Conservation (phyloP, 148 eudicot species). For the Camellia granthamiana region DNA sequence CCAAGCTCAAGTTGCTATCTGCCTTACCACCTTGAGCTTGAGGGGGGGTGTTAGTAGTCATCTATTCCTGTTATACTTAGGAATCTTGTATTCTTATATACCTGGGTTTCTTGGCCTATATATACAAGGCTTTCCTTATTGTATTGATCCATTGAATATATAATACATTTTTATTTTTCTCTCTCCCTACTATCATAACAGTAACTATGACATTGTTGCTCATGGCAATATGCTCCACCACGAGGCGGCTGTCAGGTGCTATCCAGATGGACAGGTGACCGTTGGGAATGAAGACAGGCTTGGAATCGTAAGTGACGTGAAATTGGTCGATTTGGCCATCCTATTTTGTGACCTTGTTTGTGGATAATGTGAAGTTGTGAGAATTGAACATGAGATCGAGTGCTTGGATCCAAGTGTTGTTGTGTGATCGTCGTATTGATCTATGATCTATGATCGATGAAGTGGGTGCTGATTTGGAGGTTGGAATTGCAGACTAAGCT, state of each 20-base stretch:
- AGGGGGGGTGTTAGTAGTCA: too few relatives aligned
- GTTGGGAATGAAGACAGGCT: constrained; percentile 8
- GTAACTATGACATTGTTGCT: constrained; percentile 10
- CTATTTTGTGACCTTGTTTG: constrained; percentile 27
- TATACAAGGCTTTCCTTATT: too few relatives aligned
- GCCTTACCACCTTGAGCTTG: too few relatives aligned
- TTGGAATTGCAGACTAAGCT: constrained; percentile 28
- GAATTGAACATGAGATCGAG: constrained; percentile 29
- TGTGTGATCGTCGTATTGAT: constrained; percentile 24
- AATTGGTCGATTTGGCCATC: constrained; percentile 27
- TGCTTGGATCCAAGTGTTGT: constrained; percentile 42
- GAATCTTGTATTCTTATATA: too few relatives aligned
- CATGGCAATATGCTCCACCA: constrained; percentile 10
- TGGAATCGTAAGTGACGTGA: constrained; percentile 14
- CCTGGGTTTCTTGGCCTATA: too few relatives aligned
- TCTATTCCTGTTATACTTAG: too few relatives aligned
- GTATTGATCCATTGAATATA: too few relatives aligned
- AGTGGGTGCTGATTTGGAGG: constrained; percentile 37
- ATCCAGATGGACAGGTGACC: constrained; percentile 24
- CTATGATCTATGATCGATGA: constrained; percentile 34
- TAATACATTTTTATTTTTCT: too few relatives aligned
- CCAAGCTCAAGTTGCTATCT: too few relatives aligned
- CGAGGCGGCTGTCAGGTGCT: constrained; percentile 20
- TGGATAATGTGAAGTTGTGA: constrained; percentile 28
- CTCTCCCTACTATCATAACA: too few relatives aligned